Evolutionary conservation across 1,139 yeast species (phyloP), one percentile per base, ranked within the genome.

Genomic region (Diutina neorugosa): DNA sequence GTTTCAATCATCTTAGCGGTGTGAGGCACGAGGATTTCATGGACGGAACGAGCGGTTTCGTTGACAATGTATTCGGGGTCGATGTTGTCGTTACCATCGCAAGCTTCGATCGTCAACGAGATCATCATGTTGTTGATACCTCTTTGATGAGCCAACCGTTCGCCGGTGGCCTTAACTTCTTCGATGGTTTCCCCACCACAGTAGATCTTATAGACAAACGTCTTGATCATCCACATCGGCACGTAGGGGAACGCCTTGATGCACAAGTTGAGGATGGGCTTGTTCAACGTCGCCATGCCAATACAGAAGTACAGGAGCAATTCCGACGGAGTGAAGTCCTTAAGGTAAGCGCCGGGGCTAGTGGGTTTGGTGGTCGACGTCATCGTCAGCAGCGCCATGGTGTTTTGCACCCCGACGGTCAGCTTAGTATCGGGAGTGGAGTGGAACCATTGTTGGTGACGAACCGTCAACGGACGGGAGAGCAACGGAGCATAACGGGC

Each of bases 41-140:
- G 78, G 52, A 91, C 78, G 11, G 96, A 86, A 52, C 73, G 72
- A 55, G 80, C 76, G 27, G 94, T 84, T 64, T 84, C 84, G 23
- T 73, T 69, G 43, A 88, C 84, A 55, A 86, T 84, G 60, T 74
- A 77, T 51, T 79, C 69, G 51, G 89, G 84, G 64, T 80, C 82
- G 56, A 86, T 77, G 58, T 80, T 76, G 53, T 68, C 74, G 56
- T 75, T 76, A 40, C 96, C 96, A 60, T 88, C 89, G 55, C 96
- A 84, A 54, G 94, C 96, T 69, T 93, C 98, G 54, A 90, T 90
- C 19, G 97, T 89, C 67, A 90, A 81, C 3, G 94, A 84, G 44
- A 91, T 75, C 96, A 93, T 90, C 95, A 90, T 88, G 71, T 91
- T 91, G 60, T 87, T 81, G 63, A 90, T 86, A 14, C 96, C 96